Percentiles rank a stretch among this genome's conserved stretches.
phyloP scores from a whole-genome alignment of 1,284 basidiomycete genomes.

The Lentinula novae-zelandiae region DNA sequence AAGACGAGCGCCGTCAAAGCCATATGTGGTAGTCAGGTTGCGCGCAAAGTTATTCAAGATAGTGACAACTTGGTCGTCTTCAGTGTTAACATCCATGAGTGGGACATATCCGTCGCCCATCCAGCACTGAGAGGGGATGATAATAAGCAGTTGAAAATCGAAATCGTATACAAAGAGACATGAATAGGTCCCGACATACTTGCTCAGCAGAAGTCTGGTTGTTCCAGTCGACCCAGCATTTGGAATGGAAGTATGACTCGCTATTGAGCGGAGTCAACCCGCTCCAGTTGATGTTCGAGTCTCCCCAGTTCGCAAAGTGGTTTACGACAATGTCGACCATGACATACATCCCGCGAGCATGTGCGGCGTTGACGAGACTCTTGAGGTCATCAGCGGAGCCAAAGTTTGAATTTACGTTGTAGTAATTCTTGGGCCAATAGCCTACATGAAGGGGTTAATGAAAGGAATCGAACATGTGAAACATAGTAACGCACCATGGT shows the following conservation, averaged over 20 bases:
- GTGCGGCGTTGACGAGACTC: constrained; percentile 51
- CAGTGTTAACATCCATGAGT: constrained; percentile 71
- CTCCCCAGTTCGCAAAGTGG: constrained; percentile 28
- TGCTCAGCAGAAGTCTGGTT: constrained; percentile 64
- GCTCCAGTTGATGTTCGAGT: constrained; percentile 32
- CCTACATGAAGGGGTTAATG: neutral
- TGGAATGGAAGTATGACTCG: constrained; percentile 30
- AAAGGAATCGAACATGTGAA: neutral
- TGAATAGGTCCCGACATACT: neutral
- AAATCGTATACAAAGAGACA: neutral
- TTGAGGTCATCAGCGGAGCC: constrained; percentile 57
- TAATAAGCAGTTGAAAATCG: neutral
- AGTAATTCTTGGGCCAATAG: constrained; percentile 48
- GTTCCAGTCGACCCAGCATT: constrained; percentile 45
- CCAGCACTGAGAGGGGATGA: constrained; percentile 53
- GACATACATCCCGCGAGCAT: constrained; percentile 60
- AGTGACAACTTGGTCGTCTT: constrained; percentile 50
- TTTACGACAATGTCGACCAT: constrained; percentile 69
- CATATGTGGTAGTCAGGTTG: constrained; percentile 51
- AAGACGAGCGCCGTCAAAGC: constrained; percentile 64
- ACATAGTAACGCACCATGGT: neutral
- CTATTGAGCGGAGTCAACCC: constrained; percentile 32
- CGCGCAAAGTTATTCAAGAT: constrained; percentile 58
- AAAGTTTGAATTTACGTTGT: constrained; percentile 55
- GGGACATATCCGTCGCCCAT: constrained; percentile 62